Conservation (phyloP, 192 early-diverging fungal species). For the Gamsiella multidivaricata region DNA sequence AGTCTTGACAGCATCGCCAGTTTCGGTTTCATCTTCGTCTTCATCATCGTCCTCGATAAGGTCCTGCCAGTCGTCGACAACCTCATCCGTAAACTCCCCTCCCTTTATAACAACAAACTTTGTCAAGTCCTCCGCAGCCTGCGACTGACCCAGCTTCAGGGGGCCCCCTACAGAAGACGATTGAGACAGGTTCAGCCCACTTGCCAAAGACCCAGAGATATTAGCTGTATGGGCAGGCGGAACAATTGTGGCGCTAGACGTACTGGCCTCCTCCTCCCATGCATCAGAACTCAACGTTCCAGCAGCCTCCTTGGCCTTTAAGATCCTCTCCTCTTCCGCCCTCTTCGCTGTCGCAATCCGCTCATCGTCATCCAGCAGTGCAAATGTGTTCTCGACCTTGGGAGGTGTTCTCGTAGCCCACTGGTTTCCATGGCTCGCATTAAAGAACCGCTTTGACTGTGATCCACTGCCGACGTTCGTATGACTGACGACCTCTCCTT, state of each 20-base stretch:
- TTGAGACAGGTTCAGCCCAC: neutral
- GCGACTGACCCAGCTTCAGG: neutral
- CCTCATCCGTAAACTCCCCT: constrained; percentile 48
- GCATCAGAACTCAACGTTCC: constrained; percentile 47
- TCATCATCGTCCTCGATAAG: constrained; percentile 46
- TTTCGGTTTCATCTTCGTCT: neutral
- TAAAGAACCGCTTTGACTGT: constrained; percentile 41
- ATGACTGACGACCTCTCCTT: constrained; percentile 60
- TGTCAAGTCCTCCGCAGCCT: constrained; percentile 29
- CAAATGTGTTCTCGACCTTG: constrained; percentile 38
- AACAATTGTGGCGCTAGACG: neutral
- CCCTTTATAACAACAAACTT: constrained; percentile 51
- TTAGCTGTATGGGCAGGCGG: neutral
- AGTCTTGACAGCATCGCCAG: neutral
- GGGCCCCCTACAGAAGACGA: neutral
- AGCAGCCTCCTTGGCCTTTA: constrained; percentile 49
- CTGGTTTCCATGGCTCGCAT: constrained; percentile 10
- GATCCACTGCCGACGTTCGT: constrained; percentile 37
- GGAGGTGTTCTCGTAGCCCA: constrained; percentile 15
- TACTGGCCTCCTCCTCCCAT: constrained; percentile 42
- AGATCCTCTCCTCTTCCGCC: constrained; percentile 37
- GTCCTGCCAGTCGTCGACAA: constrained; percentile 53
- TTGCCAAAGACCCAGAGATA: neutral
- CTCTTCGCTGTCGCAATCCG: constrained; percentile 41
- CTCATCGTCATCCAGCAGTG: constrained; percentile 47